Conservation (phyloP, 495 filamentous ascomycete genomes). For the Daldinia bambusicola region DNA sequence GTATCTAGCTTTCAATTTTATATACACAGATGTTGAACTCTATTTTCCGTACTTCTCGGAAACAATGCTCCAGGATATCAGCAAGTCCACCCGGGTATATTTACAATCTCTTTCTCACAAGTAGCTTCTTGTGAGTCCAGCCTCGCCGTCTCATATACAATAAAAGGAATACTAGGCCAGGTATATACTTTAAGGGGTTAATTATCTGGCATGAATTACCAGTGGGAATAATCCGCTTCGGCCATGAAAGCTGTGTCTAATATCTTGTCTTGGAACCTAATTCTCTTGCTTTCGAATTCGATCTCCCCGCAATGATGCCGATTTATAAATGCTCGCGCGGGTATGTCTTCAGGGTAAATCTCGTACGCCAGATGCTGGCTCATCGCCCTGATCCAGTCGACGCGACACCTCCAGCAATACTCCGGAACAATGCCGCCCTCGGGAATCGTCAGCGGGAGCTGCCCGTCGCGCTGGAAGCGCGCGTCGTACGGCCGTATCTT, state of each 20-base stretch:
- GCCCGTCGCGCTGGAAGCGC: not conserved
- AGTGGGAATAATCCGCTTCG: not conserved
- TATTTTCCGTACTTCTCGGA: no score
- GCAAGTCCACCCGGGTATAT: no score
- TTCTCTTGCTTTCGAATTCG: not conserved
- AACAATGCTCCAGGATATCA: no score
- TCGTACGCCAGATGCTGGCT: not conserved
- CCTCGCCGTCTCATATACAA: no score
- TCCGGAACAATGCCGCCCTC: constrained; percentile 15
- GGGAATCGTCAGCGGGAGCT: constrained; percentile 11
- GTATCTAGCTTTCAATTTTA: no score
- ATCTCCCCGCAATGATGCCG: not conserved
- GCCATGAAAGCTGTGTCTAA: not conserved
- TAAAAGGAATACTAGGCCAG: no score
- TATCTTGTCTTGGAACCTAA: not conserved
- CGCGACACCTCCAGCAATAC: not conserved
- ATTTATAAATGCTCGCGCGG: not conserved
- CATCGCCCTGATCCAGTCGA: not conserved
- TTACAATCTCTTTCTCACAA: no score
- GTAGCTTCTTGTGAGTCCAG: no score
- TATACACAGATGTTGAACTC: no score
- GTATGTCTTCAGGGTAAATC: not conserved
- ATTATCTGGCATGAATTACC: not conserved
- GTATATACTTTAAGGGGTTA: no score
- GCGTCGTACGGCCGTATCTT: constrained; percentile 29